These are phyloP conservation scores for Tetrahymena malaccensis DNA, from an alignment of 73 alveolate species.

Conservation along the genomic window DNA sequence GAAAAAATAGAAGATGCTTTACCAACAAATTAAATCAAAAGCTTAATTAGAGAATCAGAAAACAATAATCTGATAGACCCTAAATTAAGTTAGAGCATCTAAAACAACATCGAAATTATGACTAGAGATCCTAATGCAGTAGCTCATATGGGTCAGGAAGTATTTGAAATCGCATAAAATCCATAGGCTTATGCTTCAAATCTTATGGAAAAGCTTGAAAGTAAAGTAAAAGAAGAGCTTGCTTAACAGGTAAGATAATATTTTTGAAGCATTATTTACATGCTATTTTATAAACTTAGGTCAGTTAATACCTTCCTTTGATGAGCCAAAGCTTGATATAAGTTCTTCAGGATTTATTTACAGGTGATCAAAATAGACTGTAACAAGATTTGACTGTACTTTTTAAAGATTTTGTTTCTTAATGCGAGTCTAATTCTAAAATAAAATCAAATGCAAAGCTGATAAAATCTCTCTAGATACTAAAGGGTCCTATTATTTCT, in stretches of 20 bases:
- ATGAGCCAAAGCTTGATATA: neutral
- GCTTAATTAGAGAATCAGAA: constrained; percentile 26
- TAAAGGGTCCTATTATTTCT: neutral
- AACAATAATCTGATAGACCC: constrained; percentile 9
- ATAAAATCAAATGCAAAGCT: neutral
- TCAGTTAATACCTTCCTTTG: neutral
- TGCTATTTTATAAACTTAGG: neutral
- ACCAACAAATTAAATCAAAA: constrained; percentile 3
- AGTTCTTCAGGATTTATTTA: neutral
- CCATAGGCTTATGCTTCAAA: constrained; percentile 29
- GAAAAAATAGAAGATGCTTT: constrained; percentile 8
- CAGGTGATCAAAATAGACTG: neutral
- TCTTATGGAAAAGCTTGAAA: constrained; percentile 33
- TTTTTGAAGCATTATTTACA: too few relatives aligned
- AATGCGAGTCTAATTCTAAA: neutral
- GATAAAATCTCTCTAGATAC: neutral
- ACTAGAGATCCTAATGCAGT: constrained; percentile 30
- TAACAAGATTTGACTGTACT: neutral
- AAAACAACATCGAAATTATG: constrained; percentile 29
- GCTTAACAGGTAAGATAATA: constrained; percentile 12
- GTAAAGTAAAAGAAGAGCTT: constrained; percentile 2
- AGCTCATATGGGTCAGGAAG: constrained; percentile 24
- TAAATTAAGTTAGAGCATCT: neutral
- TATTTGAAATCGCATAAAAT: constrained; percentile 29
- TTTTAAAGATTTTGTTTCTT: neutral